Evolutionary conservation across 1,139 yeast genomes (phyloP), one percentile per base, ranked within the genome.

Genomic region (Hyphopichia fennica): DNA sequence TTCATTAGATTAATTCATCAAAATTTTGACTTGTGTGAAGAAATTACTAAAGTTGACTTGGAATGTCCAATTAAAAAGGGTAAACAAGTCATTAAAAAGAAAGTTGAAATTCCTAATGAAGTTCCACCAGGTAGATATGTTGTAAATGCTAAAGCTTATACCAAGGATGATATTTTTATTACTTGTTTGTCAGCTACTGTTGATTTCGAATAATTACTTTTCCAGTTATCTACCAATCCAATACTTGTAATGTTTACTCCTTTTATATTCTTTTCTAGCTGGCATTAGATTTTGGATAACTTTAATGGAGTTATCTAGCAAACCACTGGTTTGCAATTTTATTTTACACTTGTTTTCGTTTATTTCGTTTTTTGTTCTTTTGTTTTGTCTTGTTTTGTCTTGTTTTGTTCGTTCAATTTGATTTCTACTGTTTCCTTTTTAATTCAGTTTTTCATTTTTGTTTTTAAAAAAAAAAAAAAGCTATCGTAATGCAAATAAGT

Each of bases 51-150:
- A 56, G 91, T 90, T 38, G 96, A 87, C 57, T 67, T 84, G 62
- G 73, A 72, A 41, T 93, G 99, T 62, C 99, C 99, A 2, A 66
- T 93, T 43, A 58, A 72, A 42, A 70, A 79, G 51, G 99, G 98
- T 5, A 63, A 68, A 42, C 84, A 88, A 54, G 67, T 71, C 41
- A 68, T 93, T 46, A 65, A 75, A 30, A 89, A 90, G 65, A 66
- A 71, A 37, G 95, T 93, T 28, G 91, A 83, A 53, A 80, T 93
- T 48, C 99, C 99, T 16, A 71, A 75, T n/a, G 95, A 89, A 63
- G 96, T 91, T 20, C 98, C 99, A 45, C 96, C 98, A 23, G 99
- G 98, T 35, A 85, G 79, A 61, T 93, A 93, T 68, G 68, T 79
- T 35, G 96, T 91, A 39, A 72, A 76, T 46, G 98, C 97, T 16